Conservation (phyloP, 23 red algal species). For the Gracilaria caudata region DNA sequence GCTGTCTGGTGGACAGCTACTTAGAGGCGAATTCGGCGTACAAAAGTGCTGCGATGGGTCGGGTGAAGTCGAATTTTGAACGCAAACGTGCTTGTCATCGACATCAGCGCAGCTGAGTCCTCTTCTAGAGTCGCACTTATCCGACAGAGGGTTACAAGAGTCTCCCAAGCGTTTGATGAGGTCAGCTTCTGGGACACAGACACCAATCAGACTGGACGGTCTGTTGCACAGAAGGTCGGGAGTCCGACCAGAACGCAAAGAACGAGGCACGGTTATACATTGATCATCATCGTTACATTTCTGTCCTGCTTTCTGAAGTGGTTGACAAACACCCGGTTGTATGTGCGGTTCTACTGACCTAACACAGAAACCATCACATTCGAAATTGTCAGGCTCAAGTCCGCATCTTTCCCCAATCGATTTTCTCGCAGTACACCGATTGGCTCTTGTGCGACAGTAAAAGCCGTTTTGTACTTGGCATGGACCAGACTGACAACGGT, state of each 20-base stretch:
- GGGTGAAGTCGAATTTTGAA: not conserved
- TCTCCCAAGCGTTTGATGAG: not conserved
- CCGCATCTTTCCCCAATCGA: not conserved
- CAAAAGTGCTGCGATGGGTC: not conserved
- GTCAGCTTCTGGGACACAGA: not conserved
- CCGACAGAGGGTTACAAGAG: not conserved
- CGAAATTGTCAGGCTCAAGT: not conserved
- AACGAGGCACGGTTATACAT: not conserved
- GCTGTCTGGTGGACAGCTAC: constrained; percentile 10
- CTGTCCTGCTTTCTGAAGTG: not conserved
- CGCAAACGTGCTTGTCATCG: not conserved
- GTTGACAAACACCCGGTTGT: not conserved
- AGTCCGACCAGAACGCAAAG: not conserved
- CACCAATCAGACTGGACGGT: not conserved
- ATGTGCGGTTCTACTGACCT: not conserved
- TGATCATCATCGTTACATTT: not conserved
- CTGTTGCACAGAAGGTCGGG: not conserved
- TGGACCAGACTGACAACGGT: not conserved
- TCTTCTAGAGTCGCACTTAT: constrained; percentile 20
- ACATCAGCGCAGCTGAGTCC: constrained; percentile 1
- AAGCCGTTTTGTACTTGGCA: not conserved
- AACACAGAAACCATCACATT: constrained; percentile 16
- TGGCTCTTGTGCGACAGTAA: not conserved
- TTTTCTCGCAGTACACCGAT: not conserved
- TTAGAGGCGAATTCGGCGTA: constrained; percentile 14